These are phyloP conservation scores for Ocimum tenuiflorum DNA, from an alignment of 257 asterid genomes.

Conservation along the genomic window DNA sequence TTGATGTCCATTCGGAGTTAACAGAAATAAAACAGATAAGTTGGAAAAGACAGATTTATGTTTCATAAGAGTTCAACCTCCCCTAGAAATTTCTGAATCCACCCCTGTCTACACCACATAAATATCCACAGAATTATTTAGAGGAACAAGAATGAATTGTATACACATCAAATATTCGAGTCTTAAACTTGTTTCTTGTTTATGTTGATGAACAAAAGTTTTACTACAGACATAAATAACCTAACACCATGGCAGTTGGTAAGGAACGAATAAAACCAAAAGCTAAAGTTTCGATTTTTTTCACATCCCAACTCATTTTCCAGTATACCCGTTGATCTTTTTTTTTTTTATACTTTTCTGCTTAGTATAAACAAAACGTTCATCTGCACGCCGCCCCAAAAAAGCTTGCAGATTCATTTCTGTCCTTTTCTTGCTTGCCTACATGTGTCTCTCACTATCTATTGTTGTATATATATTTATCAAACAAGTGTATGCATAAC, in stretches of 20 bases:
- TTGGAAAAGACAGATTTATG: no score
- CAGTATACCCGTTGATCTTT: conserved; percentile 23
- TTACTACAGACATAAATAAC: conserved; percentile 8
- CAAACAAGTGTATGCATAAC: not conserved
- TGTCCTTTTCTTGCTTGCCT: conserved; percentile 11
- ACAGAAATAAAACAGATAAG: no score
- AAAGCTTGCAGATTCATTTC: conserved; percentile 36
- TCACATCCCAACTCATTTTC: conserved; percentile 7
- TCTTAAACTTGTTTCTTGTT: not conserved
- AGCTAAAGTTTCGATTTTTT: conserved; percentile 20
- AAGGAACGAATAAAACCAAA: conserved; percentile 21
- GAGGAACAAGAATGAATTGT: no score
- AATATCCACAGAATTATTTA: no score
- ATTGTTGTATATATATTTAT: not conserved
- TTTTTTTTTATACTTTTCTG: conserved; percentile 13
- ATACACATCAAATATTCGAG: not conserved
- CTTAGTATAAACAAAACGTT: conserved; percentile 36
- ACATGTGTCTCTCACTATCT: conserved; percentile 13
- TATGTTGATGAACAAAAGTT: not conserved
- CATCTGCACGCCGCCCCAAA: conserved; percentile 54
- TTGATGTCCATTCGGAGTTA: no score
- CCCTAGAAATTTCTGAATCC: no score
- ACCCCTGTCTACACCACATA: no score
- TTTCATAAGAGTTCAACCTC: no score
- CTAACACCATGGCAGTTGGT: not conserved